Base-by-base conservation (phyloP, 2,329 filamentous ascomycete species). In the Penicillium italicum region DNA sequence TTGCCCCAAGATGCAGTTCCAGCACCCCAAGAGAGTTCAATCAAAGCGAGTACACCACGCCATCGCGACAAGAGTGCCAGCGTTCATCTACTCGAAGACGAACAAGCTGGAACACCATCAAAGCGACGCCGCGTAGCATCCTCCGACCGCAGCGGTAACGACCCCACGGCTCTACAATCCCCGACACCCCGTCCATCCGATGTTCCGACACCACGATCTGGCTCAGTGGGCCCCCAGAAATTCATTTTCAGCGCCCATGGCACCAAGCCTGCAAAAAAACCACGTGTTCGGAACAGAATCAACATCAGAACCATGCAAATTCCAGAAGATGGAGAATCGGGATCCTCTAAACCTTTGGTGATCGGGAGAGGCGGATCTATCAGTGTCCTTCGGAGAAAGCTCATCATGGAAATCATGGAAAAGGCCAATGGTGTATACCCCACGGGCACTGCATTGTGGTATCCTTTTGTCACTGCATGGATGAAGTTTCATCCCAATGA, bases 351-450 rank as follows among this genome's bases (percentile, higher is more conserved):
- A 28, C 42, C 48, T n/a, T 14, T 41, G 24, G 24, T 24, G 14
- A 49, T 53, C 8, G 73, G 60, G 48, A 69, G 64, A 51, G 74
- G 72, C 28, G 80, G 80, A 11, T 77, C 75, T 2, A 68, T 81
- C 37, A 71, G 70, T 22, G 65, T 76, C 43, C 68, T 78, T 37
- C 76, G 80, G 30, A 76, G 73, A 50, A 77, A 77, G 18, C 79
- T 85, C 30, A 72, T 86, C 4, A 68, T 82, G 65, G 76, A 83
- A 26, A 79, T 86, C 37, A 64, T 86, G 12, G 72, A 80, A 42
- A 74, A 77, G 46, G 80, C 79, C 52, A 76, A 76, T 43, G 84
- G 84, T 8, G 78, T 81, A 3, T 85, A 81, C 50, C 82, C 83
- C 3, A 76, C 80, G 36, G 77, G 81, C 24, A 74, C 73, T 42